Conservation (phyloP, 805 yeast species). For the Candida odintsovae region DNA sequence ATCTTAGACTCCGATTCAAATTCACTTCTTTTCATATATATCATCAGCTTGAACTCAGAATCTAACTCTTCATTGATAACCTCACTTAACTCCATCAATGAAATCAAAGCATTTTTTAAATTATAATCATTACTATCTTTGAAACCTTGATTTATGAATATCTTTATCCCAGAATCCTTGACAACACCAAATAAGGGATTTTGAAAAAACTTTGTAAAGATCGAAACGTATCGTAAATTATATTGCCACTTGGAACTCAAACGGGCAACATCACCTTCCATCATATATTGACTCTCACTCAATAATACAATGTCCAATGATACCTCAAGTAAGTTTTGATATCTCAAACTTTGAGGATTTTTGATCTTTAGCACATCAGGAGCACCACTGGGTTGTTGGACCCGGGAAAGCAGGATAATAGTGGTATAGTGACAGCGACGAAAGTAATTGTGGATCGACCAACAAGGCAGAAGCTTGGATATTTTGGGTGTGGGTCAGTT, state of each 20-base stretch:
- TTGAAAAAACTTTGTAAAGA: slow-evolving; percentile 15
- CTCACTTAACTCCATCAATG: slow-evolving; percentile 20
- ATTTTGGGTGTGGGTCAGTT: slow-evolving; percentile 5
- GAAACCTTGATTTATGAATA: slow-evolving; percentile 20
- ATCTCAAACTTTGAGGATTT: slow-evolving; percentile 23
- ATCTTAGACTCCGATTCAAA: slow-evolving; percentile 22
- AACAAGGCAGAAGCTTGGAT: slow-evolving; percentile 8
- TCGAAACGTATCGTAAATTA: slow-evolving; percentile 15
- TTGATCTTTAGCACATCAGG: slow-evolving; percentile 25
- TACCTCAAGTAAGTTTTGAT: slow-evolving; percentile 22
- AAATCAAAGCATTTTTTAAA: slow-evolving; percentile 20
- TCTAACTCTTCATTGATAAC: slow-evolving; percentile 9
- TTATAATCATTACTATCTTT: slow-evolving; percentile 15
- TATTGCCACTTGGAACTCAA: slow-evolving; percentile 5
- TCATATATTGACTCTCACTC: slow-evolving; percentile 26
- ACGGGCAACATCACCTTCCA: slow-evolving; percentile 16
- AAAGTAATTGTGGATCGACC: slow-evolving; percentile 11
- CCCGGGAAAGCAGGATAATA: slow-evolving; percentile 15
- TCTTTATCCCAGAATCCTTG: slow-evolving; percentile 10
- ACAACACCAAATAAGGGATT: slow-evolving; percentile 20
- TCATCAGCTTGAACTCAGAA: slow-evolving; percentile 10
- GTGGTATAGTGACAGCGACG: slow-evolving; percentile 4
- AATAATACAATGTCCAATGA: slow-evolving; percentile 26
- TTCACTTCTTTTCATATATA: slow-evolving; percentile 16
- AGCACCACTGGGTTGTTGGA: slow-evolving; percentile 25